These are phyloP conservation scores for Colletotrichum camelliae DNA, from an alignment of 2,329 filamentous ascomycete species.

Conservation along the genomic window DNA sequence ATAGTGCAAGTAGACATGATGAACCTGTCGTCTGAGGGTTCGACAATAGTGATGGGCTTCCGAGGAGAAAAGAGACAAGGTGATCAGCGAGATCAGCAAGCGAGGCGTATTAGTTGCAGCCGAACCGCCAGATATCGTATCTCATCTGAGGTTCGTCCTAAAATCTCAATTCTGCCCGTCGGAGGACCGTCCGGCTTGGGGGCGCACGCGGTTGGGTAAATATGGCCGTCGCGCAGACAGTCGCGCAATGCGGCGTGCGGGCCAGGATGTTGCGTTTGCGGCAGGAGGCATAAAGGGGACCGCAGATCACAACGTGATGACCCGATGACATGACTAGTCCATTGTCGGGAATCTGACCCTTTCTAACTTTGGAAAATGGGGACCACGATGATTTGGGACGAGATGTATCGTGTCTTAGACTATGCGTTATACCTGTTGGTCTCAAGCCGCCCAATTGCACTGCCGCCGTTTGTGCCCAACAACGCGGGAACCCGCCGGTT, in stretches of 20 bases:
- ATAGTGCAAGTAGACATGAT: constrained; percentile 6
- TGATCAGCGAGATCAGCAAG: neutral
- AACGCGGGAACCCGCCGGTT: neutral
- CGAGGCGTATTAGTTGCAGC: neutral
- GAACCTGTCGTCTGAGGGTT: neutral
- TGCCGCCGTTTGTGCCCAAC: neutral
- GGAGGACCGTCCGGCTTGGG: neutral
- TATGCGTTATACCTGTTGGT: constrained; percentile 11
- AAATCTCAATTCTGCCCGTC: neutral
- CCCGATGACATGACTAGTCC: constrained; percentile 18
- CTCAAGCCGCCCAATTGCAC: neutral
- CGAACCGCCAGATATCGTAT: neutral
- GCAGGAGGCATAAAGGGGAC: constrained; percentile 14
- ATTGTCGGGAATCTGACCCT: constrained; percentile 1
- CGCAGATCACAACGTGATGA: constrained; percentile 13
- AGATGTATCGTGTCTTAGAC: neutral
- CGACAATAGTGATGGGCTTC: neutral
- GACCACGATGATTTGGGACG: constrained; percentile 7
- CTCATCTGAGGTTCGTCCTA: constrained; percentile 5
- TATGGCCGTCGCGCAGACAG: neutral
- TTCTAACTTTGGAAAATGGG: constrained; percentile 11
- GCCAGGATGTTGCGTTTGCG: constrained; percentile 2
- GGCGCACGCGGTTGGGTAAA: neutral
- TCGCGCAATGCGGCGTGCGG: neutral
- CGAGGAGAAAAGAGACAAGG: neutral